phyloP scores from a whole-genome alignment of 1,284 basidiomycete genomes.

The Thecaphora frezii region DNA sequence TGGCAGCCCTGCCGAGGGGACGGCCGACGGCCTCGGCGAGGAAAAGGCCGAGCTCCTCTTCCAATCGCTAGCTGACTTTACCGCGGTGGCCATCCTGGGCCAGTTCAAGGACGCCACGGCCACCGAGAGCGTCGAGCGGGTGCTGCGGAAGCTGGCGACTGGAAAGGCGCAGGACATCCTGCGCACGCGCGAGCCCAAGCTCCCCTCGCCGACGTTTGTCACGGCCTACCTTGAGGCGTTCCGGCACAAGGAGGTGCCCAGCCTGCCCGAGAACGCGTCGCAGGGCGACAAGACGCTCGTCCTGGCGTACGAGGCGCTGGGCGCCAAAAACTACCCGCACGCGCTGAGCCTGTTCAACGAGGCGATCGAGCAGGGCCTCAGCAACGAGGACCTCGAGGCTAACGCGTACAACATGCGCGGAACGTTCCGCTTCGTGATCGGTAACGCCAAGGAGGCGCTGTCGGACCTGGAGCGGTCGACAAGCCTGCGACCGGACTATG shows the following conservation, averaged over 20 bases:
- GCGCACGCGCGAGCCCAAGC: slow-evolving; percentile 74
- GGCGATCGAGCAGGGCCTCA: slow-evolving; percentile 83
- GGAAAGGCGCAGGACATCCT: slow-evolving; percentile 75
- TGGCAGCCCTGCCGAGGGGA: slow-evolving; percentile 71
- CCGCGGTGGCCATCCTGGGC: slow-evolving; percentile 90
- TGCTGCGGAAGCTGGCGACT: slow-evolving; percentile 79
- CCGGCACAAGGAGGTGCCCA: slow-evolving; percentile 74
- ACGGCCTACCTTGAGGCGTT: slow-evolving; percentile 96
- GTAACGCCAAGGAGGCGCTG: slow-evolving; percentile 81
- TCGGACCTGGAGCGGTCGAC: slow-evolving; percentile 80
- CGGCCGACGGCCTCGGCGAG: slow-evolving; percentile 46
- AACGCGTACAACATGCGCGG: slow-evolving; percentile 91
- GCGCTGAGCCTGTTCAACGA: slow-evolving; percentile 80
- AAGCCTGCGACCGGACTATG: slow-evolving; percentile 72
- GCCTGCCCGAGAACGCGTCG: slow-evolving; percentile 74
- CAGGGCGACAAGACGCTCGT: slow-evolving; percentile 81
- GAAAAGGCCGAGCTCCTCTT: slow-evolving; percentile 41
- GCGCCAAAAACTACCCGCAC: slow-evolving; percentile 83
- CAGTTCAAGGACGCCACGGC: slow-evolving; percentile 83
- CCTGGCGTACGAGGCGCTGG: slow-evolving; percentile 79
- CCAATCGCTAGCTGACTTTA: slow-evolving; percentile 70
- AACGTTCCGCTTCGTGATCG: slow-evolving; percentile 80
- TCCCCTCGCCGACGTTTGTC: slow-evolving; percentile 90
- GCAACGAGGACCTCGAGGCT: slow-evolving; percentile 71
- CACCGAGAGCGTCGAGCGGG: slow-evolving; percentile 82